A percentile compares a stretch with the other conserved stretches of the same genome.
Evolutionary conservation across 495 filamentous ascomycete genomes (phyloP).

Genomic region (Hyaloscypha bicolor): DNA sequence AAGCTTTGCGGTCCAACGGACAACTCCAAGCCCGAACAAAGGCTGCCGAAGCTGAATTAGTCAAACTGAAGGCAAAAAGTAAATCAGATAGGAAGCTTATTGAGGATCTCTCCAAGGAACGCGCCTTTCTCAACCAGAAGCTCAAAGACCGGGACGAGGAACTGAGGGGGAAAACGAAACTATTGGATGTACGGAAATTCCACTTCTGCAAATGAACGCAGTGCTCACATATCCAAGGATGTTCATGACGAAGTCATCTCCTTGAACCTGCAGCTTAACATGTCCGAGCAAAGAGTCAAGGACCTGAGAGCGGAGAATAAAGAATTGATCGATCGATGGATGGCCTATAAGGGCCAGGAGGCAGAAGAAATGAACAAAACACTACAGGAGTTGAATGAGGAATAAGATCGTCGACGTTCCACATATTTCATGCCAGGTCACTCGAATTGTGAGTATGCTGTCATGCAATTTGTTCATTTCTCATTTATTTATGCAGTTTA

Average conservation of each 20-base stretch:
- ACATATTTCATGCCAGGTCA: neutral
- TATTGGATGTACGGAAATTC: constrained; percentile 64
- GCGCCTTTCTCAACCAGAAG: constrained; percentile 57
- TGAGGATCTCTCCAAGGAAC: constrained; percentile 62
- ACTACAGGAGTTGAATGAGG: constrained; percentile 17
- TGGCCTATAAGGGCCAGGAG: constrained; percentile 81
- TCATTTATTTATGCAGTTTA: constrained; percentile 3
- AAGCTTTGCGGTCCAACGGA: constrained; percentile 72
- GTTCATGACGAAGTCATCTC: constrained; percentile 90
- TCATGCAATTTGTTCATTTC: neutral
- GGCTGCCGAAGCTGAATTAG: constrained; percentile 60
- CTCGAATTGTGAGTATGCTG: neutral
- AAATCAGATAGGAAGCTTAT: constrained; percentile 59
- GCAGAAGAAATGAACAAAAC: constrained; percentile 83
- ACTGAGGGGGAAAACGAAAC: constrained; percentile 75
- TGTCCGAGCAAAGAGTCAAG: constrained; percentile 71
- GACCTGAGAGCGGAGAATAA: constrained; percentile 81
- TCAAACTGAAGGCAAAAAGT: constrained; percentile 59
- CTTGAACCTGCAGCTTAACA: constrained; percentile 82
- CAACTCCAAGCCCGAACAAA: constrained; percentile 64
- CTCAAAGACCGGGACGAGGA: constrained; percentile 85
- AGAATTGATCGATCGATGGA: constrained; percentile 87
- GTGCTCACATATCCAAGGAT: constrained; percentile 50
- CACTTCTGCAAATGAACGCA: neutral
- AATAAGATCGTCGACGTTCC: neutral